Evolutionary conservation across 2,329 filamentous ascomycete genomes (phyloP).

Genomic region (Aspergillus niger): DNA sequence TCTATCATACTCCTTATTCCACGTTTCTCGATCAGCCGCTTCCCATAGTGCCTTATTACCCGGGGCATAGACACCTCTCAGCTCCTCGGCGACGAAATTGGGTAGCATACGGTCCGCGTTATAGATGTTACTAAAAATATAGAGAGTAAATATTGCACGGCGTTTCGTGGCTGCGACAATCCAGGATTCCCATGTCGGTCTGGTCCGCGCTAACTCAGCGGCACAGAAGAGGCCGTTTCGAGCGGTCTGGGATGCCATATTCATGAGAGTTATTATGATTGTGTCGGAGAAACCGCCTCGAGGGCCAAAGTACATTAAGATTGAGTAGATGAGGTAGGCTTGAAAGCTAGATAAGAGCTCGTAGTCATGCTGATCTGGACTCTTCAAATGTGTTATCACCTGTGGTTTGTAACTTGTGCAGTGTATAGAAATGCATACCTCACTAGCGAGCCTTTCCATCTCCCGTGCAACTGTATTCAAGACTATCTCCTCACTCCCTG

Average conservation of each 20-base stretch:
- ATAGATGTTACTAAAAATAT: constrained; percentile 56
- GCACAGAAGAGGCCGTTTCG: constrained; percentile 48
- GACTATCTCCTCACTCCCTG: constrained; percentile 31
- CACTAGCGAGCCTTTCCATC: constrained; percentile 25
- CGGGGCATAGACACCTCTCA: constrained; percentile 49
- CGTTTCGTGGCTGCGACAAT: constrained; percentile 56
- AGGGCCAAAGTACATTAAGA: constrained; percentile 51
- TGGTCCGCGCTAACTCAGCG: constrained; percentile 42
- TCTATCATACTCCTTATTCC: constrained; percentile 49
- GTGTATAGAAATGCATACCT: constrained; percentile 11
- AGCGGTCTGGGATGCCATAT: constrained; percentile 48
- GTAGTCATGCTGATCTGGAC: constrained; percentile 4
- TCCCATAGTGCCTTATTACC: constrained; percentile 49
- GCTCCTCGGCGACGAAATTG: constrained; percentile 54
- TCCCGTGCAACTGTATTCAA: constrained; percentile 24
- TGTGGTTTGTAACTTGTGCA: background rate
- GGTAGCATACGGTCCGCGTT: constrained; percentile 47
- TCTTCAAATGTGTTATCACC: no score
- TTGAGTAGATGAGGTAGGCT: constrained; percentile 56
- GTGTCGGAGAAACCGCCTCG: constrained; percentile 39
- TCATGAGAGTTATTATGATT: constrained; percentile 54
- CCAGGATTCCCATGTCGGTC: constrained; percentile 58
- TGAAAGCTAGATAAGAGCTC: constrained; percentile 52
- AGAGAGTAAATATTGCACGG: constrained; percentile 55
- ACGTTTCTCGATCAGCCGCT: constrained; percentile 38